Evolutionary conservation across 2,329 filamentous ascomycete species (phyloP).

Genomic region (Ophiocordyceps australis): DNA sequence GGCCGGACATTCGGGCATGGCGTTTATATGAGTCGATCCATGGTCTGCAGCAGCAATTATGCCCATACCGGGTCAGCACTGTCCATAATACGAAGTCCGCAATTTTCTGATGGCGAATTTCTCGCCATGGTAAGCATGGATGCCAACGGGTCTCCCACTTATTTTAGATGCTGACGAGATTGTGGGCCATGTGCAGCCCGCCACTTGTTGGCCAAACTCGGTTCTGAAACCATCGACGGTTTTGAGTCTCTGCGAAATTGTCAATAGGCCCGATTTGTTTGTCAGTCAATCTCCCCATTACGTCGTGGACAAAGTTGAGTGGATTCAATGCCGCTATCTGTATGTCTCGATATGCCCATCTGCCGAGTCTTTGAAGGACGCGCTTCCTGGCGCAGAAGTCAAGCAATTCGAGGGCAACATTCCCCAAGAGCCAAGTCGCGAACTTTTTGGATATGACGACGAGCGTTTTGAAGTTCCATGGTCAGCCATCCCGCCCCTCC

Average conservation of each 20-base stretch:
- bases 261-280: slow-evolving; percentile 54
- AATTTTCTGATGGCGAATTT: no score
- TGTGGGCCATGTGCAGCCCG: no score
- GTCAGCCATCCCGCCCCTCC: slow-evolving; percentile 7
- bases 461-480: slow-evolving; percentile 8
- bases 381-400: slow-evolving; percentile 3
- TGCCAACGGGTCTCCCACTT: no score
- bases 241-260: slow-evolving; percentile 68
- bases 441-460: slow-evolving; percentile 1
- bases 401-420: slow-evolving; percentile 6
- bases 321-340: slow-evolving; percentile 81
- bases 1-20: slow-evolving; percentile 64
- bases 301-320: slow-evolving; percentile 59
- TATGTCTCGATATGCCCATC: slow-evolving; percentile 28
- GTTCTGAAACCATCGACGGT: slow-evolving; percentile 37
- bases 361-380: slow-evolving; percentile 1
- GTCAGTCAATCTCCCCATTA: slow-evolving; percentile 36
- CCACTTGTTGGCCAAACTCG: slow-evolving; percentile 45
- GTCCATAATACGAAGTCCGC: no score
- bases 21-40: slow-evolving; percentile 54
- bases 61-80: neutral
- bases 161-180: no score
- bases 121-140: no score
- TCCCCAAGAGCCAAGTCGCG: slow-evolving; percentile 7
- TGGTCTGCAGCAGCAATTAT: slow-evolving; percentile 2